Base-by-base conservation (phyloP, 768 basidiomycete genomes). In the Multifurca ochricompacta region DNA sequence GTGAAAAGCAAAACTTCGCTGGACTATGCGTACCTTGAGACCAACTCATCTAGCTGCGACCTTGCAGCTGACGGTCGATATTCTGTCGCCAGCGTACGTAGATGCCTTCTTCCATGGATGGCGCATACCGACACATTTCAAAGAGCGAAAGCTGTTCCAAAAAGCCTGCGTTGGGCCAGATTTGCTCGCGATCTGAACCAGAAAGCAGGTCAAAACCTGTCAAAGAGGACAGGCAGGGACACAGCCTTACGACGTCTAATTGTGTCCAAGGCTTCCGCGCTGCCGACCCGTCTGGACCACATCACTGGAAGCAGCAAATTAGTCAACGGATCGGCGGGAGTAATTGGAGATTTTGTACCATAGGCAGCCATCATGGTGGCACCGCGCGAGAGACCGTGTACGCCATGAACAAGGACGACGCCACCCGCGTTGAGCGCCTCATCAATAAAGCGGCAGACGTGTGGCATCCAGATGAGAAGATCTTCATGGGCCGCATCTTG, bases 311-410 rank as follows among this genome's bases (percentile, higher is more conserved):
- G 32, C 31, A 37, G 30, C 14, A 34, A 18, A 34, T 32, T 9
- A 18, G 27, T 49, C 14, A 53, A 30, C n/a, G 4, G 16, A 35
- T 44, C 16, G 10, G 19, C 2, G 25, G 14, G 41, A 45, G 39
- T 3, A 25, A 36, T 4, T 21, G 3, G 28, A 8, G 0, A 9
- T 40, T 23, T 34, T 37, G 18, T 41, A 61, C 60, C 16, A 48
- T 61, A 61, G 28, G 60, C 60, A n/a, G 60, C 60, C 53, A 61
- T 60, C n/a, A 61, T 48, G 18, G 60, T 53, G 14, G 60, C 60
- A 28, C 60, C 60, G 11, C 60, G 58, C 16, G 60, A 61, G 21
- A 61, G 58, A 2, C 60, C 60, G 16, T 61, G 57, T 32, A 61
- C 53, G 6, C 60, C 60, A 48, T 61, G 60, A 16, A 61, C 59